Conservation (phyloP, 805 yeast species). For the Cyberlindnera euphorbiiphila region DNA sequence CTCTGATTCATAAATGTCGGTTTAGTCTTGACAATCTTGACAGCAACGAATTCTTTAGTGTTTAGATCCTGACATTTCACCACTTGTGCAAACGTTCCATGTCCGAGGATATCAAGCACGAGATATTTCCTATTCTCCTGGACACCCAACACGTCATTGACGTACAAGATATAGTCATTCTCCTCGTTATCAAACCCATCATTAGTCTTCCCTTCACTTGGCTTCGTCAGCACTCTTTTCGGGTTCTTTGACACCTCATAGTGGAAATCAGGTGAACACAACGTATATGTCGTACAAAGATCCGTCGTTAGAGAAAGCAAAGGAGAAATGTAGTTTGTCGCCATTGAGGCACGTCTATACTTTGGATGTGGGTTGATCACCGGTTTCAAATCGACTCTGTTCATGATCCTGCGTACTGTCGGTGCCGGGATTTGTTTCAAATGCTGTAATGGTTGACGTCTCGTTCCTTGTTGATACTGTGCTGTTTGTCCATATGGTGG, state of each 20-base stretch:
- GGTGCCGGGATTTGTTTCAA: constrained; percentile 44
- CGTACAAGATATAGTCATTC: constrained; percentile 87
- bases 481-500: constrained; percentile 9
- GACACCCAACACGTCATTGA: constrained; percentile 86
- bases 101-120: constrained; percentile 87
- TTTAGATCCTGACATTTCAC: constrained; percentile 78
- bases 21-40: constrained; percentile 88
- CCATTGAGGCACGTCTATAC: constrained; percentile 64
- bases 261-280: constrained; percentile 81
- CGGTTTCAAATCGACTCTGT: constrained; percentile 57
- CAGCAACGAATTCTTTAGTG: constrained; percentile 81
- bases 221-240: constrained; percentile 86
- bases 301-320: constrained; percentile 73
- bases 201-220: constrained; percentile 75
- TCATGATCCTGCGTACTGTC: constrained; percentile 38
- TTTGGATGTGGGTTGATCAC: constrained; percentile 57
- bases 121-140: constrained; percentile 83
- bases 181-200: constrained; percentile 86
- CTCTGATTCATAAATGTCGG: constrained; percentile 91
- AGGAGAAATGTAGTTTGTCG: constrained; percentile 70
- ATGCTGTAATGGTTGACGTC: constrained; percentile 23
- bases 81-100: constrained; percentile 98
- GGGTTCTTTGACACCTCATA: constrained; percentile 87
- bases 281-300: constrained; percentile 72
- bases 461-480: constrained; percentile 10